phyloP scores from a whole-genome alignment of 495 filamentous ascomycete genomes.

The Podospora didyma region DNA sequence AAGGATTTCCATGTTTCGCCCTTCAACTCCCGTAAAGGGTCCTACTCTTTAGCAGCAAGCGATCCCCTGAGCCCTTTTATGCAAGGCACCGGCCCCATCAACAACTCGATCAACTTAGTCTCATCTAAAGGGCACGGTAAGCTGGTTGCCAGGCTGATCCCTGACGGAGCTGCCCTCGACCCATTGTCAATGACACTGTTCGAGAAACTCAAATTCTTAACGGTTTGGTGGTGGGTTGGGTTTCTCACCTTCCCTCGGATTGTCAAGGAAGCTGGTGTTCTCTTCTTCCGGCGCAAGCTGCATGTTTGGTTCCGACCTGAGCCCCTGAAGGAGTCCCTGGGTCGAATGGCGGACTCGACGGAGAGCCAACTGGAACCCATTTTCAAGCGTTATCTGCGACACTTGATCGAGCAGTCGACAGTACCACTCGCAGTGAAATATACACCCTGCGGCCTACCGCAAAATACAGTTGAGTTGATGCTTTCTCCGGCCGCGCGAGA shows the following conservation, averaged over 20 bases:
- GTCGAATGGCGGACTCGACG: slow-evolving; percentile 37
- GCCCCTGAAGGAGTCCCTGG: slow-evolving; percentile 47
- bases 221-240: slow-evolving; percentile 59
- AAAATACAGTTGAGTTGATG: slow-evolving; percentile 30
- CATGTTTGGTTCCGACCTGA: slow-evolving; percentile 58
- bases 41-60: slow-evolving; percentile 50
- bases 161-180: slow-evolving; percentile 44
- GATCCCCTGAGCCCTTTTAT: slow-evolving; percentile 48
- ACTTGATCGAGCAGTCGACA: slow-evolving; percentile 39
- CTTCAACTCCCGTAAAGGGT: slow-evolving; percentile 64
- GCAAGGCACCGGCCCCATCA: slow-evolving; percentile 34
- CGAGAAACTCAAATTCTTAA: slow-evolving; percentile 45
- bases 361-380: slow-evolving; percentile 47
- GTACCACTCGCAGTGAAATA: slow-evolving; percentile 46
- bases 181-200: slow-evolving; percentile 37
- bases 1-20: slow-evolving; percentile 76
- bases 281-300: slow-evolving; percentile 51
- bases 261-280: slow-evolving; percentile 47
- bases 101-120: slow-evolving; percentile 53
- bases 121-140: slow-evolving; percentile 54
- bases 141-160: slow-evolving; percentile 50
- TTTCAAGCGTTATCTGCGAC: slow-evolving; percentile 49
- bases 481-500: slow-evolving; percentile 24
- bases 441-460: slow-evolving; percentile 40
- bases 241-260: slow-evolving; percentile 61